A percentile compares a stretch with the other conserved stretches of the same genome.
phyloP scores from a whole-genome alignment of 306 rosid genomes.

The Oxytropis ochrocephala region DNA sequence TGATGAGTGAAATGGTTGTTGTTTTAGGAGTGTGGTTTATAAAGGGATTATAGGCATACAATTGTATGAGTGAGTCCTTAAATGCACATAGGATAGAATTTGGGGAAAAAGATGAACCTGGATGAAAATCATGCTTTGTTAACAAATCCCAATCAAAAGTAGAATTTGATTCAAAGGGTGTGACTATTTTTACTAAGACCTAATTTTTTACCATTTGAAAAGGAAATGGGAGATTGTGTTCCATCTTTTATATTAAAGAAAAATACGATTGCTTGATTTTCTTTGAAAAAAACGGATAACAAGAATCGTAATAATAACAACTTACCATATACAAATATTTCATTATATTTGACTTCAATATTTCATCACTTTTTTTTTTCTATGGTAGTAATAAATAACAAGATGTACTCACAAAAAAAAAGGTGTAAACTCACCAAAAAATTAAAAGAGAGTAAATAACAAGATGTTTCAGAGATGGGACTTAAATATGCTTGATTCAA shows the following conservation, averaged over 20 bases:
- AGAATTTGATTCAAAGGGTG: not conserved
- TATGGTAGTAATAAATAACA: not conserved
- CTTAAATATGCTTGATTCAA: slow-evolving; percentile 1
- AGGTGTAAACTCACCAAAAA: no score
- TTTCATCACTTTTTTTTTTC: not conserved
- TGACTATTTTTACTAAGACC: not conserved
- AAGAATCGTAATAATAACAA: not conserved
- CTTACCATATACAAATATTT: not conserved
- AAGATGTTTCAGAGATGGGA: not conserved
- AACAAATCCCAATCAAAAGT: not conserved
- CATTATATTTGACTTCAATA: not conserved
- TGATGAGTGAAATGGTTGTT: not conserved
- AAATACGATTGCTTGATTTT: not conserved
- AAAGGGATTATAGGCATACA: not conserved
- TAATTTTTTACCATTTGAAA: not conserved
- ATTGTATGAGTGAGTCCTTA: not conserved
- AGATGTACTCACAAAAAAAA: not conserved
- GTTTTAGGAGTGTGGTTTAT: slow-evolving; percentile 17
- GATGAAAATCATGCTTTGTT: not conserved
- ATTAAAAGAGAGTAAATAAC: not conserved
- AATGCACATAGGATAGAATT: not conserved
- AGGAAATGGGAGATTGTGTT: slow-evolving; percentile 6
- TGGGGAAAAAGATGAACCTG: not conserved
- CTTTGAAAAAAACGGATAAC: not conserved
- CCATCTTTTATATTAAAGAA: not conserved